A percentile compares a stretch with the other conserved stretches of the same genome.
Conservation (phyloP, 164 flowering plant species). For the grape (Vitis vinifera) region DNA sequence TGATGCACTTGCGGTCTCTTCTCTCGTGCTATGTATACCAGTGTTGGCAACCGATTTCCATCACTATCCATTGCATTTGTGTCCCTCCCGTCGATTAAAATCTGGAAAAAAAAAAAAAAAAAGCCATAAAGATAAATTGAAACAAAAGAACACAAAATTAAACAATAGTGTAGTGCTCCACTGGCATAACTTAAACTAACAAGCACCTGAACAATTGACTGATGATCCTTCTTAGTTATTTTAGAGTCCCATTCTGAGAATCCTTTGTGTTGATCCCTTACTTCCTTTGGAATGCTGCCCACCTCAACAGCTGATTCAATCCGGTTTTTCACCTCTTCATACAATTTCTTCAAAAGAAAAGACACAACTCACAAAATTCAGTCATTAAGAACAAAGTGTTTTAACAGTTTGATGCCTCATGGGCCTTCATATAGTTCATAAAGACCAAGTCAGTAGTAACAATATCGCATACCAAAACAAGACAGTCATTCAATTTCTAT, state of each 20-base stretch:
- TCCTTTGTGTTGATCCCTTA: slow-evolving; percentile 27
- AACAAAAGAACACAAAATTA: background rate
- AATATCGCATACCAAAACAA: too few species aligned
- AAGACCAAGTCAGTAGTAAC: too few species aligned
- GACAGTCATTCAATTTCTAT: too few species aligned
- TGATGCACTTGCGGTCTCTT: slow-evolving; percentile 44
- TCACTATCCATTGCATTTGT: slow-evolving; percentile 28
- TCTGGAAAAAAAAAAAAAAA: slow-evolving; percentile 19
- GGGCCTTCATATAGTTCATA: too few species aligned
- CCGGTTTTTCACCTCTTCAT: slow-evolving; percentile 28
- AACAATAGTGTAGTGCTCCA: too few species aligned
- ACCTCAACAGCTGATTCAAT: slow-evolving; percentile 18
- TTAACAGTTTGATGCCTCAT: too few species aligned
- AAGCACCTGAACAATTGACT: slow-evolving; percentile 33
- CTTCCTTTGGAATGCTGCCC: slow-evolving; percentile 19
- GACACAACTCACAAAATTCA: background rate
- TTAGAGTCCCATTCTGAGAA: slow-evolving; percentile 34
- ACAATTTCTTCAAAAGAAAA: slow-evolving; percentile 11
- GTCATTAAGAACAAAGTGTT: background rate
- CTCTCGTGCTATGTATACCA: slow-evolving; percentile 59
- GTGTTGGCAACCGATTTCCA: slow-evolving; percentile 44
- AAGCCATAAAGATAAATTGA: background rate
- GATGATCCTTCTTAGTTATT: slow-evolving; percentile 28
- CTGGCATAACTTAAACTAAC: too few species aligned
- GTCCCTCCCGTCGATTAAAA: slow-evolving; percentile 33